Conservation (phyloP, 1,284 basidiomycete species). For the Malassezia furfur region DNA sequence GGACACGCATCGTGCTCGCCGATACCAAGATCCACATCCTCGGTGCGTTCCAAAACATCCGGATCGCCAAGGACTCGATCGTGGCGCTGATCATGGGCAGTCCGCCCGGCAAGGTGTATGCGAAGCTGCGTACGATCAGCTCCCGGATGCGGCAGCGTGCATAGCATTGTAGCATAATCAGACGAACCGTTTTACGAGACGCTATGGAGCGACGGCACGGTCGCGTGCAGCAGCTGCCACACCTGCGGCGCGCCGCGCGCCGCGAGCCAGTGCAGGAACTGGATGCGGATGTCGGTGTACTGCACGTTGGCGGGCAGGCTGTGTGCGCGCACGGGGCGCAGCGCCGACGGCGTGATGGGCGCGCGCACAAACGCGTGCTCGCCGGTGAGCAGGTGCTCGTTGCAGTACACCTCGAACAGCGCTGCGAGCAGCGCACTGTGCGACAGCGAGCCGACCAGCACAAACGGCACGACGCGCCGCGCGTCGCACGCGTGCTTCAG, state of each 20-base stretch:
- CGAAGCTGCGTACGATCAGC: slow-evolving; percentile 60
- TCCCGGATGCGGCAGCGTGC: slow-evolving; percentile 80
- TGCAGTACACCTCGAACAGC: slow-evolving; percentile 13
- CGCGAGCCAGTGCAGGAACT: slow-evolving; percentile 11
- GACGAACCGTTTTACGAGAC: background rate
- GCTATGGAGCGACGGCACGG: slow-evolving; percentile 10
- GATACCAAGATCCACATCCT: slow-evolving; percentile 96
- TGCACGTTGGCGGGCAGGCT: slow-evolving; percentile 10
- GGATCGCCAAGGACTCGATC: slow-evolving; percentile 87
- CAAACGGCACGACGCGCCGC: slow-evolving; percentile 14
- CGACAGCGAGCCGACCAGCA: slow-evolving; percentile 13
- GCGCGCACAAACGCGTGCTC: background rate
- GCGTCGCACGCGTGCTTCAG: slow-evolving; percentile 11
- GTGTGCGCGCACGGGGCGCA: slow-evolving; percentile 8
- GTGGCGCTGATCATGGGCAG: slow-evolving; percentile 89
- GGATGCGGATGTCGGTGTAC: slow-evolving; percentile 11
- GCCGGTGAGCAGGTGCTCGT: slow-evolving; percentile 1
- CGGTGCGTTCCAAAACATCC: slow-evolving; percentile 92
- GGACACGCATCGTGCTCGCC: slow-evolving; percentile 89
- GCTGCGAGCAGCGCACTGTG: slow-evolving; percentile 16
- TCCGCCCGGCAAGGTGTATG: slow-evolving; percentile 92
- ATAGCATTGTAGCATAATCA: slow-evolving; percentile 25
- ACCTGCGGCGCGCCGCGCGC: slow-evolving; percentile 6
- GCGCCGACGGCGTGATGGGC: slow-evolving; percentile 18
- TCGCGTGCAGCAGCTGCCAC: slow-evolving; percentile 4